A percentile compares a stretch with the other conserved stretches of the same genome.
Conservation (phyloP, 208 protist species). For the Trypanosoma lewisi region DNA sequence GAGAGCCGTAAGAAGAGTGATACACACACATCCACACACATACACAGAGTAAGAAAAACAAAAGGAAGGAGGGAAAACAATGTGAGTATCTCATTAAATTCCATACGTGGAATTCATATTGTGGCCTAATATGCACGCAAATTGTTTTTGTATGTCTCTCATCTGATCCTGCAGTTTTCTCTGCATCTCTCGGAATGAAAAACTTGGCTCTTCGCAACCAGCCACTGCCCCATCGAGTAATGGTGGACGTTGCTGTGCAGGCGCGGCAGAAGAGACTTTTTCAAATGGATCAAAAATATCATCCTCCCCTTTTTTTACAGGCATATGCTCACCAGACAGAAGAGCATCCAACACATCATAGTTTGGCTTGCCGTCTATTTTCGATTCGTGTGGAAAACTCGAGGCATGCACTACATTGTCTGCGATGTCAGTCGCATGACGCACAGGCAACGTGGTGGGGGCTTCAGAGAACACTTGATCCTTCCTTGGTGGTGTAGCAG, state of each 20-base stretch:
- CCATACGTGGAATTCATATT: background rate
- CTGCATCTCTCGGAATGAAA: background rate
- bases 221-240: background rate
- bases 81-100: background rate
- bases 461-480: background rate
- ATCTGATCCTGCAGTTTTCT: conserved; percentile 7
- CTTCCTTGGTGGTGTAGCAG: background rate
- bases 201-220: background rate
- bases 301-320: background rate
- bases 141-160: conserved; percentile 11
- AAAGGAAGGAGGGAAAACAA: background rate
- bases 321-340: background rate
- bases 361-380: background rate
- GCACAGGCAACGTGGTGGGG: background rate
- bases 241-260: background rate
- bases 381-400: background rate
- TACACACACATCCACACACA: no score
- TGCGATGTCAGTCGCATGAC: background rate
- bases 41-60: conserved; percentile 15
- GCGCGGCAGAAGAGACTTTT: background rate
- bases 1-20: no score
- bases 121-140: background rate
- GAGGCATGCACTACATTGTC: background rate
- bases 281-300: conserved; percentile 13
- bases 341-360: conserved; percentile 10